Base-by-base conservation (phyloP, 768 basidiomycete genomes). In the Serendipita vermifera region DNA sequence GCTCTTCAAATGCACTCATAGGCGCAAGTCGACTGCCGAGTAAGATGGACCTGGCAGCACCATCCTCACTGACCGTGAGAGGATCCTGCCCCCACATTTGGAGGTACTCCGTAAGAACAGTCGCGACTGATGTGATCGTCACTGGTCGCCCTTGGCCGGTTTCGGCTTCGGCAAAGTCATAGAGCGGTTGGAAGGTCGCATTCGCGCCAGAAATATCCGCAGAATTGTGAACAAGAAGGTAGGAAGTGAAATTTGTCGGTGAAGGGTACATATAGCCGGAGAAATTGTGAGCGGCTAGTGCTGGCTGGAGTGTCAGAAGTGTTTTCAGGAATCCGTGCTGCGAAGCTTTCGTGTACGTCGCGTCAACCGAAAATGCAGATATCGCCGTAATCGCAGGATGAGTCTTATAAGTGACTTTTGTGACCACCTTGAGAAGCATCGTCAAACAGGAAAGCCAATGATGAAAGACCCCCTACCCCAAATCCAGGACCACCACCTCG, bases 401-500 rank as follows among this genome's bases (percentile, higher is more conserved):
- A n/a, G 46, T 51, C 31, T 51, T 51, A 26, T 51, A 51, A 5
- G 46, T 51, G 46, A 51, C 46, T 51, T 51, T 51, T 20, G 46
- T 51, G 15, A 51, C 46, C 9, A 51, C 46, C 46, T 51, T 7
- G 22, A 22, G 46, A 9, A 26, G 7, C 15, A 51, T 3, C 4
- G 39, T 40, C 26, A 20, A 7, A 41, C 17, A 1, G 39, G 15
- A 41, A n/a, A 26, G 20, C 31, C 9, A 1, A 5, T 29, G 5
- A 51, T 26, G 29, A 26, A n/a, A 51, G 17, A 26, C 5, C 11
- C 4, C 17, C n/a, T 51, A 56, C 55, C 11, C 55, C 55, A 29
- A 56, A 56, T 39, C 35, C 58, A n/a, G 58, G 35, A 11, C 58
- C 58, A 33, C 58, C 58, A 3, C 58, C 58, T 13, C 58, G 56